These are phyloP conservation scores for Dichotomopilus funicola DNA, from an alignment of 2,329 filamentous ascomycete species.

Conservation along the genomic window DNA sequence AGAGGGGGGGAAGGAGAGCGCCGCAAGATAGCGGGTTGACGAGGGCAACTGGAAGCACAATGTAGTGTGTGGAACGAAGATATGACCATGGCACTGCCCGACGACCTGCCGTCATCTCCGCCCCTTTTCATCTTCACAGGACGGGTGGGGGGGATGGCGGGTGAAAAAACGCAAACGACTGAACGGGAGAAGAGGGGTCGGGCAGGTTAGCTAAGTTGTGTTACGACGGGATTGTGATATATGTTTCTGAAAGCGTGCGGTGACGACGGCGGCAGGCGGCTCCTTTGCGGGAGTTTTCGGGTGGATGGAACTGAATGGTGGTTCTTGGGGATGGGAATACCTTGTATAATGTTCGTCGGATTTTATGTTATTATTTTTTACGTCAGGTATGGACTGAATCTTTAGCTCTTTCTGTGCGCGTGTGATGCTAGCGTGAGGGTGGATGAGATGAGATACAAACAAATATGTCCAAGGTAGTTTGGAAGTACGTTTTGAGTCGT, in stretches of 20 bases:
- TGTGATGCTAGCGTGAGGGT: slow-evolving; percentile 1
- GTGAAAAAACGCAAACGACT: background rate
- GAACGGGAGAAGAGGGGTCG: background rate
- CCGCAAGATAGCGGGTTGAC: background rate
- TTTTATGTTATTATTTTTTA: slow-evolving; percentile 15
- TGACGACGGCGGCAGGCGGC: background rate
- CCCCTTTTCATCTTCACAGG: too few species aligned
- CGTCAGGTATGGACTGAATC: slow-evolving; percentile 13
- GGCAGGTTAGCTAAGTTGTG: background rate
- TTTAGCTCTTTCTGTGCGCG: background rate
- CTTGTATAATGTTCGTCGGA: slow-evolving; percentile 19
- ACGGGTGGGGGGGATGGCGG: background rate
- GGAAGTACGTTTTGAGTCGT: too few species aligned
- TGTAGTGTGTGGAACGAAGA: background rate
- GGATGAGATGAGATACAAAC: slow-evolving; percentile 9
- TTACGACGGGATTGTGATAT: slow-evolving; percentile 10
- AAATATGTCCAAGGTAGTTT: too few species aligned
- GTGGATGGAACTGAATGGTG: background rate
- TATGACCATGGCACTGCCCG: slow-evolving; percentile 7
- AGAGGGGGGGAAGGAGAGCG: background rate
- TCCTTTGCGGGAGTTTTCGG: slow-evolving; percentile 16
- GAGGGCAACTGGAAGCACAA: too few species aligned
- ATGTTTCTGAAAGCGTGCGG: background rate
- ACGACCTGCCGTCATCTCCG: background rate
- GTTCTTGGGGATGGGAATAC: slow-evolving; percentile 4